These are phyloP conservation scores for Nicotiana otophora DNA, from an alignment of 257 asterid species.

Conservation along the genomic window DNA sequence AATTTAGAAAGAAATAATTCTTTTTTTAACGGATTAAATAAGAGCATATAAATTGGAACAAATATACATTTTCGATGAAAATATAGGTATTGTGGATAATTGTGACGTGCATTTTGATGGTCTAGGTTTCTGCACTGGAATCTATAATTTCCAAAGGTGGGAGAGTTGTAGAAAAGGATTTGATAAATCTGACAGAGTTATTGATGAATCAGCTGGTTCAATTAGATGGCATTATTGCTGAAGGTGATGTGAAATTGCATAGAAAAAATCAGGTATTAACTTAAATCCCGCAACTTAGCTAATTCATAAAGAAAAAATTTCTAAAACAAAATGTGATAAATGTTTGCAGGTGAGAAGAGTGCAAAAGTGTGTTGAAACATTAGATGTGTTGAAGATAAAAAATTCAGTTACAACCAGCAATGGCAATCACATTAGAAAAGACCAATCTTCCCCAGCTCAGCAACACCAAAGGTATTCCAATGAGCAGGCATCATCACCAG, in stretches of 20 bases:
- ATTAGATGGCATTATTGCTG: slow-evolving; percentile 37
- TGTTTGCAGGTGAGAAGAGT: slow-evolving; percentile 30
- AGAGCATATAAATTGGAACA: neutral
- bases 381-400: slow-evolving; percentile 34
- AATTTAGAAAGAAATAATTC: neutral
- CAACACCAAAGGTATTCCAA: slow-evolving; percentile 10
- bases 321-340: neutral
- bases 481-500: slow-evolving; percentile 15
- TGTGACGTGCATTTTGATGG: slow-evolving; percentile 1
- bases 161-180: slow-evolving; percentile 31
- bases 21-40: no score
- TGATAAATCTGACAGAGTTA: slow-evolving; percentile 30
- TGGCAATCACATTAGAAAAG: slow-evolving; percentile 14
- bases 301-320: neutral
- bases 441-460: slow-evolving; percentile 2
- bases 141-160: slow-evolving; percentile 37
- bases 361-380: slow-evolving; percentile 40
- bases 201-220: slow-evolving; percentile 44
- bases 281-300: neutral
- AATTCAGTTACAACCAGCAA: slow-evolving; percentile 23
- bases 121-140: slow-evolving; percentile 39
- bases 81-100: neutral
- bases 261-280: slow-evolving; percentile 36
- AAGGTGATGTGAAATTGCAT: slow-evolving; percentile 43
- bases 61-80: neutral